These are phyloP conservation scores for Glycine soja DNA, from an alignment of 306 rosid species.

Conservation along the genomic window DNA sequence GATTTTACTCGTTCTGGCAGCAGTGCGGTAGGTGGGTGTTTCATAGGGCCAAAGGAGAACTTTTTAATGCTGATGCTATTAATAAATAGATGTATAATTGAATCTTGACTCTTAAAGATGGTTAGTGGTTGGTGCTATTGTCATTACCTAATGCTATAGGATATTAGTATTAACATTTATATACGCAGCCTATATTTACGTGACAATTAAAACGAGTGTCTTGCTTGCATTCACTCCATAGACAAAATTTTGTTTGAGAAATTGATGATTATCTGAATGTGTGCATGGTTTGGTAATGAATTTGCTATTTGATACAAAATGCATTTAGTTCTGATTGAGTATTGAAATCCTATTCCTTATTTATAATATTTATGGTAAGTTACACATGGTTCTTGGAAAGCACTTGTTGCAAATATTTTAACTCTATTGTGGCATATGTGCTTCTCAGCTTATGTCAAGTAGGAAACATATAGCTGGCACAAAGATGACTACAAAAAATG, in stretches of 20 bases:
- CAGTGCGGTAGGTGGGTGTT: neutral
- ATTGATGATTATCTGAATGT: neutral
- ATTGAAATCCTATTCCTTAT: constrained; percentile 24
- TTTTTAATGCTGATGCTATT: constrained; percentile 31
- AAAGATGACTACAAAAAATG: too few species aligned
- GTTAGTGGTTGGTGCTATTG: constrained; percentile 32
- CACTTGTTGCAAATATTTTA: constrained; percentile 34
- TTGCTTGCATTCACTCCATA: neutral
- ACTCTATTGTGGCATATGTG: constrained; percentile 12
- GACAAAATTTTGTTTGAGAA: too few species aligned
- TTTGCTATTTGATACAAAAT: too few species aligned
- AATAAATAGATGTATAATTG: neutral
- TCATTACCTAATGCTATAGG: constrained; percentile 10
- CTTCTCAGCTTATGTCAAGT: constrained; percentile 12
- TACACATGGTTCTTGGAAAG: neutral
- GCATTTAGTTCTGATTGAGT: constrained; percentile 44
- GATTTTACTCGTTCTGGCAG: too few species aligned
- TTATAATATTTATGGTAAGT: neutral
- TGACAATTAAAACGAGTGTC: neutral
- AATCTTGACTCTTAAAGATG: neutral
- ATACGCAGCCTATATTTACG: neutral
- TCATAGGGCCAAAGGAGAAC: constrained; percentile 34
- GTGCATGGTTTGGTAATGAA: too few species aligned
- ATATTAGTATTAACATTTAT: too few species aligned
- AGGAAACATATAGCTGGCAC: constrained; percentile 24